These are phyloP conservation scores for Backusella tarrabulga DNA, from an alignment of 192 early-diverging fungal genomes.

Conservation along the genomic window DNA sequence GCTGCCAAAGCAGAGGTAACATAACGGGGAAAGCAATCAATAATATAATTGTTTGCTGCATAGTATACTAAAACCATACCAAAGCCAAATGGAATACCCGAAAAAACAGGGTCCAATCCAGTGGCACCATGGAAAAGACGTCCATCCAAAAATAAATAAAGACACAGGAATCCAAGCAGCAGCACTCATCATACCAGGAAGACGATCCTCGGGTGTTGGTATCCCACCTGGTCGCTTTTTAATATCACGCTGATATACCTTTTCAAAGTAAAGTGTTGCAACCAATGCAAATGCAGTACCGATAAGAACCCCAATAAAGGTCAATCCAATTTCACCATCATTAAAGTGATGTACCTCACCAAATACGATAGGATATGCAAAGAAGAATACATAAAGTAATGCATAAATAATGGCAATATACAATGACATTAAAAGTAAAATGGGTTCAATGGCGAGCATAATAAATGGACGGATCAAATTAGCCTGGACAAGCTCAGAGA, in stretches of 20 bases:
- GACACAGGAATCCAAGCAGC: constrained; percentile 32
- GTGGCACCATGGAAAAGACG: constrained; percentile 30
- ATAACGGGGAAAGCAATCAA: constrained; percentile 29
- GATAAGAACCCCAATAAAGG: constrained; percentile 28
- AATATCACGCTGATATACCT: background rate
- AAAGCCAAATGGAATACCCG: constrained; percentile 28
- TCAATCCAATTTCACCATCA: constrained; percentile 32
- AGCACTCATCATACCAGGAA: constrained; percentile 27
- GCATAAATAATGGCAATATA: constrained; percentile 34
- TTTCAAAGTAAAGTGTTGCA: constrained; percentile 23
- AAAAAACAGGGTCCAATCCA: constrained; percentile 22
- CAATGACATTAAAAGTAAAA: constrained; percentile 23
- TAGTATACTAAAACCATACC: constrained; percentile 33
- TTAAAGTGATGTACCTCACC: constrained; percentile 24
- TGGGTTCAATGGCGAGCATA: constrained; percentile 31
- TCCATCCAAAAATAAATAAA: constrained; percentile 34
- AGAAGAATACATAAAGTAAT: constrained; percentile 29
- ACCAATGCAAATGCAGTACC: constrained; percentile 24
- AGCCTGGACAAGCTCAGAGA: constrained; percentile 14
- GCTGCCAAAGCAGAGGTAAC: constrained; percentile 30
- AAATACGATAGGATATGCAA: constrained; percentile 32
- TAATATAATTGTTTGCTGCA: constrained; percentile 30
- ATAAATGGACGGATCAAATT: constrained; percentile 28
- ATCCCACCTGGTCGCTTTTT: background rate
- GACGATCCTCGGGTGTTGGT: constrained; percentile 26